These are phyloP conservation scores for Populus alba DNA, from an alignment of 345 rosid species.

Conservation along the genomic window DNA sequence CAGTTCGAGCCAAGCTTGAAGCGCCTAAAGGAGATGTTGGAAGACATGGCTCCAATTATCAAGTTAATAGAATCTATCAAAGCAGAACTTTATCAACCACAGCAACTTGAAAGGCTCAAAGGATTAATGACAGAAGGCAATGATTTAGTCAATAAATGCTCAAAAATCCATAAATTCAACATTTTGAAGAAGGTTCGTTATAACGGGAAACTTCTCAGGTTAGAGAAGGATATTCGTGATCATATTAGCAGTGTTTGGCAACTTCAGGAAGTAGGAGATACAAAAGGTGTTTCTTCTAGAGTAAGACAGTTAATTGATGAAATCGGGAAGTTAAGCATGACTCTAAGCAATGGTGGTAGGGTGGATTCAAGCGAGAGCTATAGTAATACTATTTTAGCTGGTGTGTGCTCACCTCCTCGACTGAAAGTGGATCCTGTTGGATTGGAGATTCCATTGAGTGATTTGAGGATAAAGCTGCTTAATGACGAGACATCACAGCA, in stretches of 20 bases:
- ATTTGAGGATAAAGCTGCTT: slow-evolving; percentile 16
- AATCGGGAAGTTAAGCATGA: background rate
- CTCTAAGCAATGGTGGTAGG: background rate
- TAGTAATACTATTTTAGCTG: background rate
- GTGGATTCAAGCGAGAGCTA: background rate
- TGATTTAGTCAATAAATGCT: background rate
- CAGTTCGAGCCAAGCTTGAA: background rate
- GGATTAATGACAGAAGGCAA: slow-evolving; percentile 1
- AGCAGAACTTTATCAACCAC: background rate
- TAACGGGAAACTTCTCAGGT: slow-evolving; percentile 10
- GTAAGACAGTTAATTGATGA: background rate
- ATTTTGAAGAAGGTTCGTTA: background rate
- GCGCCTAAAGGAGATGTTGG: background rate
- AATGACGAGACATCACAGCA: background rate
- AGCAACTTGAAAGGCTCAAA: background rate
- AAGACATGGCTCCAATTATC: background rate
- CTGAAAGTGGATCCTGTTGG: slow-evolving; percentile 23
- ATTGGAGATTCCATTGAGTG: slow-evolving; percentile 21
- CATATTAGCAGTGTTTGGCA: background rate
- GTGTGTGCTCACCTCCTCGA: slow-evolving; percentile 22
- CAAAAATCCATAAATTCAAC: background rate
- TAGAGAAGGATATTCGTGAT: background rate
- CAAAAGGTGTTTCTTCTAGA: background rate
- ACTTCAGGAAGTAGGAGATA: background rate
- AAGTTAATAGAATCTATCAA: background rate